Evolutionary conservation across 2,329 filamentous ascomycete genomes (phyloP), one percentile per base, ranked within the genome.

Genomic region (Colletotrichum lindemuthianum): DNA sequence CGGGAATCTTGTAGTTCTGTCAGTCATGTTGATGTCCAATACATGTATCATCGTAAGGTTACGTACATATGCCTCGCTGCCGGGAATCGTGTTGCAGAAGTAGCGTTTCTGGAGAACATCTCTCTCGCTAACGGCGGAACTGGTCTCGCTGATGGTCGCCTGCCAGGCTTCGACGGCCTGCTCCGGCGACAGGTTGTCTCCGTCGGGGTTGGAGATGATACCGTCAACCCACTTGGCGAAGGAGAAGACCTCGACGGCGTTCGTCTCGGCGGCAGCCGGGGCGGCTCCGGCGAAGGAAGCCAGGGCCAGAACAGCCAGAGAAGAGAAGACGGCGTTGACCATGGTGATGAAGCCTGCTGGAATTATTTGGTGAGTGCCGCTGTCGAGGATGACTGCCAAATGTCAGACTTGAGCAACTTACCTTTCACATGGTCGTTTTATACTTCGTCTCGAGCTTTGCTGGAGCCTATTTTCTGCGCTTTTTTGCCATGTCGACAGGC

Each of bases 201-300:
- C 65, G 33, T 60, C 49, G 7, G 63, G 63, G 53, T 65, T 61
- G 51, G 54, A 47, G n/a, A 65, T 67, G 33, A 67, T 65, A 16
- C 47, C 56, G 16, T 57, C 61, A 6, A 65, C 53, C 65, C 61
- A 67, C 13, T 51, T 47, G 36, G 52, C 43, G 52, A 67, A 67
- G 13, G 61, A 65, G 37, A 65, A 60, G 13, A 64, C 11, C 47
- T 48, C 57, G 8, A 13, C 40, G 6, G 49, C n/a, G 12, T 43
- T 10, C 8, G 40, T 11, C 33, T 45, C 33, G 6, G 50, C 13
- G 7, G 47, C 10, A 0, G 45, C 40, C 0, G 37, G 54, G 34
- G 41, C 16, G 24, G 55, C 60, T 16, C 43, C 48, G 6, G 41
- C 41, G 32, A 59, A 43, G 11, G 13, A 49, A 15, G 40, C 24